phyloP scores from a whole-genome alignment of 2,329 filamentous ascomycete genomes.

The Pseudogymnoascus sp. region DNA sequence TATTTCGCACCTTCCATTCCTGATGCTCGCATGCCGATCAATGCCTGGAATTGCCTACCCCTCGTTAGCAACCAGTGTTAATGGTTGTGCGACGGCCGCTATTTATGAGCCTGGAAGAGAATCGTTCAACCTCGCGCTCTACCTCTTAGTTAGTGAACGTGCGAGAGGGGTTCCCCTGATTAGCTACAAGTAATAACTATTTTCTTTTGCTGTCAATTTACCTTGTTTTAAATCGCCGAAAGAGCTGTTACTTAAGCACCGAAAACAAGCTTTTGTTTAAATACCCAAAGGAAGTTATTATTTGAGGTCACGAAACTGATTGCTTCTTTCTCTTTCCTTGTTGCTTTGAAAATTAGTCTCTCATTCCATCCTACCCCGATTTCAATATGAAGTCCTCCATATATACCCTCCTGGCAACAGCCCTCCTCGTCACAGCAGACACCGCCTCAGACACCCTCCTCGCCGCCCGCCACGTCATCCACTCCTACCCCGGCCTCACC shows the following conservation, averaged over 20 bases:
- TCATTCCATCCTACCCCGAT: neutral
- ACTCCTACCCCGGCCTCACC: constrained; percentile 27
- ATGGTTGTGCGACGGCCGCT: neutral
- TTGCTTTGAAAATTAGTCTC: neutral
- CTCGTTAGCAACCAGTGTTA: neutral
- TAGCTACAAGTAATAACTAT: neutral
- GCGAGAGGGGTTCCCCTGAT: neutral
- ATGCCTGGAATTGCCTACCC: neutral
- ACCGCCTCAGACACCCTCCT: neutral
- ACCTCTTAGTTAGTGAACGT: neutral
- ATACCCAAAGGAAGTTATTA: neutral
- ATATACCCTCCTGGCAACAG: neutral
- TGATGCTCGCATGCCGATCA: neutral
- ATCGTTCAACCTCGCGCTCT: neutral
- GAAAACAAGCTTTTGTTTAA: neutral
- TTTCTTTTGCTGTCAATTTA: neutral
- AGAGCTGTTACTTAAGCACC: neutral
- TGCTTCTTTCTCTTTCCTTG: neutral
- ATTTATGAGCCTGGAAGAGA: neutral
- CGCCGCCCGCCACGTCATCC: constrained; percentile 28
- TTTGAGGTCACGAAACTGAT: neutral
- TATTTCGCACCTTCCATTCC: neutral
- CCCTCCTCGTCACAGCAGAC: neutral
- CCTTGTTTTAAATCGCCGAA: neutral
- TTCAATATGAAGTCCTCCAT: constrained; percentile 1